A percentile compares a stretch with the other conserved stretches of the same genome.
Conservation (phyloP, 169 alveolate genomes). For the Babesia sp. region DNA sequence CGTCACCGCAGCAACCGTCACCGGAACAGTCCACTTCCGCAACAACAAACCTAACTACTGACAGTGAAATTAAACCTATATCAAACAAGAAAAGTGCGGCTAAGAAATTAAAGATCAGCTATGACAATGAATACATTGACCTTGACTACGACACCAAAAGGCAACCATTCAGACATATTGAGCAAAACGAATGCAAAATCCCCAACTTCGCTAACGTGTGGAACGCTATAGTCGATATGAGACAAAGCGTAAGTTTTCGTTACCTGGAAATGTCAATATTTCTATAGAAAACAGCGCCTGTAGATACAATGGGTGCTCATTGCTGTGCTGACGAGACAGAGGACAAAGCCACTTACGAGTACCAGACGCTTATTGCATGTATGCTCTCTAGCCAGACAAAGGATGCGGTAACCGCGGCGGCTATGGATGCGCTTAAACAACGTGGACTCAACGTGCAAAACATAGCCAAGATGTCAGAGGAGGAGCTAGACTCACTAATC, state of each 20-base stretch:
- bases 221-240: slow-evolving; percentile 67
- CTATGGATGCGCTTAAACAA: slow-evolving; percentile 75
- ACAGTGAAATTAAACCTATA: neutral
- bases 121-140: slow-evolving; percentile 18
- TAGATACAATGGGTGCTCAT: slow-evolving; percentile 77
- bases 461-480: slow-evolving; percentile 71
- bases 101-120: slow-evolving; percentile 10
- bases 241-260: slow-evolving; percentile 30
- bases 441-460: slow-evolving; percentile 78
- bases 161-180: slow-evolving; percentile 46
- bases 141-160: slow-evolving; percentile 32
- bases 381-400: slow-evolving; percentile 86
- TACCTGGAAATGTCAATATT: neutral
- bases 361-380: slow-evolving; percentile 82
- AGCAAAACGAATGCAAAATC: slow-evolving; percentile 27
- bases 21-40: neutral
- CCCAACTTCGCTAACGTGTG: slow-evolving; percentile 66
- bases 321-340: slow-evolving; percentile 71
- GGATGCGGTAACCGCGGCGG: slow-evolving; percentile 82
- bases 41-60: neutral
- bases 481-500: slow-evolving; percentile 81
- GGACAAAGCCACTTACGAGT: slow-evolving; percentile 67
- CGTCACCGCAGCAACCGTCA: neutral
- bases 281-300: slow-evolving; percentile 72
- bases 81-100: neutral